Evolutionary conservation across 371 early-diverging fungal genomes (phyloP).

Genomic region (Mortierella sp.): DNA sequence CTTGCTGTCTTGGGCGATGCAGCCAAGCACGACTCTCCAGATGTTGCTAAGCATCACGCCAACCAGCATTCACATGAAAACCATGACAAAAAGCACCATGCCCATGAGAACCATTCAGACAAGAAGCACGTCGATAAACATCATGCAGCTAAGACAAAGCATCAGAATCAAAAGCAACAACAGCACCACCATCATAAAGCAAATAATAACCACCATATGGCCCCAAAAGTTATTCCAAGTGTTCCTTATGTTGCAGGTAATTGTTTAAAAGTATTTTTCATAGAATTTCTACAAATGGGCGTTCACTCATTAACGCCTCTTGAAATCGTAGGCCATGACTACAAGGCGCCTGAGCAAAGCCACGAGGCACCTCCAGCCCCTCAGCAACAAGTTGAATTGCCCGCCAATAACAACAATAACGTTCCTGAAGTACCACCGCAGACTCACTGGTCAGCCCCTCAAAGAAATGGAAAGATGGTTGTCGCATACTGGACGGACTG

Average conservation of each 20-base stretch:
- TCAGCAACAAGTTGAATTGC: conserved; percentile 1
- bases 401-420: not conserved
- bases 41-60: not conserved
- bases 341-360: not conserved
- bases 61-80: conserved; percentile 1
- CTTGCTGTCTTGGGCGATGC: conserved; percentile 27
- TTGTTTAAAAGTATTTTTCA: not conserved
- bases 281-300: too few species aligned
- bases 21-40: conserved; percentile 9
- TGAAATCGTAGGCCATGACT: not conserved
- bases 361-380: not conserved
- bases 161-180: not conserved
- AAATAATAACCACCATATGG: conserved; percentile 3
- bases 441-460: not conserved
- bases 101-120: not conserved
- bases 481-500: conserved; percentile 57
- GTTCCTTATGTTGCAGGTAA: conserved; percentile 1
- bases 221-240: conserved; percentile 5
- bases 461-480: conserved; percentile 40
- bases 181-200: conserved; percentile 12
- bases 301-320: not conserved
- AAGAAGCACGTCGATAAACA: conserved; percentile 4
- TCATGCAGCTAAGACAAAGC: not conserved
- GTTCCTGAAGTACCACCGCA: not conserved
- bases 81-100: not conserved